Conservation (phyloP, 352 stramenopile genomes). For the Phytopythium montanum region DNA sequence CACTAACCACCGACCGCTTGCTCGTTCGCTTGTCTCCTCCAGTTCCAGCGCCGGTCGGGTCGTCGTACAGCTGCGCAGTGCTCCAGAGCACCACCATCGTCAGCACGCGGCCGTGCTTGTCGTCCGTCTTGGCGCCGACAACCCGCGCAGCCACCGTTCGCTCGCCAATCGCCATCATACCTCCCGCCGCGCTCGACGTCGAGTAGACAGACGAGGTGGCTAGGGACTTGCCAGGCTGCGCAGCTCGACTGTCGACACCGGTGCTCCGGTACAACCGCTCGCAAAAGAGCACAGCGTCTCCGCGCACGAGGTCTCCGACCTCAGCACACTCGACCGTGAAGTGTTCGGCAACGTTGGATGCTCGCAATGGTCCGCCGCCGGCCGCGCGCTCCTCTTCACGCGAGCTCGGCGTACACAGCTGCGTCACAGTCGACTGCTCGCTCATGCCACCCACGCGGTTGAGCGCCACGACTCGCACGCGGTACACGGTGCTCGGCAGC, state of each 20-base stretch:
- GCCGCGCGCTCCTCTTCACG: conserved; percentile 50
- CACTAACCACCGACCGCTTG: conserved; percentile 4
- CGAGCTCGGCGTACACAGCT: conserved; percentile 72
- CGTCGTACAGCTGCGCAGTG: conserved; percentile 75
- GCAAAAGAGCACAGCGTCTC: conserved; percentile 91
- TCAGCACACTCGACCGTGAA: conserved; percentile 73
- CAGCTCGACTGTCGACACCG: conserved; percentile 15
- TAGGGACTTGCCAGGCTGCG: conserved; percentile 6
- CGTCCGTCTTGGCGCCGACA: conserved; percentile 32
- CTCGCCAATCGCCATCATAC: conserved; percentile 47
- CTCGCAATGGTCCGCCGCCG: background rate
- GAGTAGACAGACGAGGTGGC: conserved; percentile 47
- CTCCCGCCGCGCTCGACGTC: conserved; percentile 26
- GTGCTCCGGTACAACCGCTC: conserved; percentile 71
- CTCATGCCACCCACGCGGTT: conserved; percentile 61
- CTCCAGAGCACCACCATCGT: conserved; percentile 72
- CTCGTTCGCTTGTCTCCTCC: conserved; percentile 13
- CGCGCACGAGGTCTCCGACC: conserved; percentile 77
- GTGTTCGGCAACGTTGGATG: conserved; percentile 39
- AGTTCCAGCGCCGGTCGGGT: conserved; percentile 10
- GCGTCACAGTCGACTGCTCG: conserved; percentile 71
- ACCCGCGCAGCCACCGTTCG: conserved; percentile 74
- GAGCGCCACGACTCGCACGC: conserved; percentile 75
- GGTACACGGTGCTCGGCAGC: conserved; percentile 78
- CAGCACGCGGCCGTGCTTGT: conserved; percentile 49